Base-by-base conservation (phyloP, 345 rosid genomes). In the Limnanthes douglasii region DNA sequence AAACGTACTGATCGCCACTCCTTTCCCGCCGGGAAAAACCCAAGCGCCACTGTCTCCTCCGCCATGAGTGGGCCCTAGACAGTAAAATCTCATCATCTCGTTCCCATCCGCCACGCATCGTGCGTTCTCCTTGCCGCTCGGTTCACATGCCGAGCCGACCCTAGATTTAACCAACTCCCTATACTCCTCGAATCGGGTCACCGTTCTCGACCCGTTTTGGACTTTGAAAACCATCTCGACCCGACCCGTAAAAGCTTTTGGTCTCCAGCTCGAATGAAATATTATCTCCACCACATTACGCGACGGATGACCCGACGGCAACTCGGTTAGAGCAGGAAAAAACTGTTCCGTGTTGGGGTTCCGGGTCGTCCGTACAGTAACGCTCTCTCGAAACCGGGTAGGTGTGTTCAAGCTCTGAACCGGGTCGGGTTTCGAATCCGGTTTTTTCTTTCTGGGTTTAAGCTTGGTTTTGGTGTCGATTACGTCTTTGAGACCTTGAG, bases 261-360 rank as follows among this genome's bases (percentile, higher is more conserved):
- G 71, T 44, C 73, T 62, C 98, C 98, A 90, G 39, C 98, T 78
- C 8, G 98, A 66, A 56, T 77, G 96, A 50, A 90, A 90, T 31
- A 90, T 90, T 10, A 90, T 90, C 63, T 90, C 86, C 10, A 90
- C 94, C 21, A 90, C 98, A 34, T 81, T 84, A 24, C 98, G 69
- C 0, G 94, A 84, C 15, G 94, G 93, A 38, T 90, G 98, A 23
- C 96, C 98, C 12, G 59, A 71, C 5, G 82, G 70, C 0, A 90
- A 69, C 64, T 90, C 88, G 13, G 83, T 77, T 10, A 90, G 58
- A 4, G 83, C 67, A 8, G 93, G 93, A 18, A 49, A 62, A n/a
- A n/a, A n/a, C n/a, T n/a, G n/a, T n/a, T n/a, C n/a, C 35, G 33
- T 9, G 2, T 59, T 43, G 0, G 73, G 45, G 31, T 78, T 81